Evolutionary conservation across 2,329 filamentous ascomycete genomes (phyloP).

Genomic region (Aspergillus quadrilineatus): DNA sequence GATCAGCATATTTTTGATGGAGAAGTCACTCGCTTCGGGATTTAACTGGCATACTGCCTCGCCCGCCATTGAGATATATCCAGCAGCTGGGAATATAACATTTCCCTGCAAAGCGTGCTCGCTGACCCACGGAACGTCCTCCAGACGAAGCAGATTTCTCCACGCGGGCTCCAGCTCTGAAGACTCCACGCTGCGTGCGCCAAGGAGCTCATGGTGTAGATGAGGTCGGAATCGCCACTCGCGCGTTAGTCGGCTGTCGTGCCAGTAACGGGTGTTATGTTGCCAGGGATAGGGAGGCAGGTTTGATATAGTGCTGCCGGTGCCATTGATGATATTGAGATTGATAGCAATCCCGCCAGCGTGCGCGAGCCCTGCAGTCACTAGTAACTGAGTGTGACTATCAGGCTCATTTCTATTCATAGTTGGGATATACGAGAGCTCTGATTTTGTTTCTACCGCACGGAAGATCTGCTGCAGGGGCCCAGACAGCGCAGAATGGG

Average conservation of each 20-base stretch:
- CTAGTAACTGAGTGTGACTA: conserved; percentile 7
- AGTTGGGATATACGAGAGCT: not conserved
- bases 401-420: not conserved
- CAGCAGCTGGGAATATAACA: conserved; percentile 27
- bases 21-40: conserved; percentile 9
- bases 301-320: conserved; percentile 22
- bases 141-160: conserved; percentile 28
- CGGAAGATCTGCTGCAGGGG: conserved; percentile 26
- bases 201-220: conserved; percentile 31
- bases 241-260: conserved; percentile 16
- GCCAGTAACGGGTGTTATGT: conserved; percentile 14
- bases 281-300: conserved; percentile 22
- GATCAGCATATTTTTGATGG: conserved; percentile 18
- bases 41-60: conserved; percentile 23
- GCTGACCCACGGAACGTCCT: conserved; percentile 30
- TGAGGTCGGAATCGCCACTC: conserved; percentile 24
- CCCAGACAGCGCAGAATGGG: conserved; percentile 36
- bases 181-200: conserved; percentile 26
- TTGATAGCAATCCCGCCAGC: not conserved
- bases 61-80: conserved; percentile 26
- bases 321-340: conserved; percentile 17
- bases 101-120: conserved; percentile 28
- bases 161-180: conserved; percentile 26
- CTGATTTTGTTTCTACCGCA: not conserved
- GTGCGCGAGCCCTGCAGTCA: conserved; percentile 39